A percentile compares a stretch with the other conserved stretches of the same genome.
Conservation (phyloP, 2,329 filamentous ascomycete genomes). For the Emergomyces pasteurianus region DNA sequence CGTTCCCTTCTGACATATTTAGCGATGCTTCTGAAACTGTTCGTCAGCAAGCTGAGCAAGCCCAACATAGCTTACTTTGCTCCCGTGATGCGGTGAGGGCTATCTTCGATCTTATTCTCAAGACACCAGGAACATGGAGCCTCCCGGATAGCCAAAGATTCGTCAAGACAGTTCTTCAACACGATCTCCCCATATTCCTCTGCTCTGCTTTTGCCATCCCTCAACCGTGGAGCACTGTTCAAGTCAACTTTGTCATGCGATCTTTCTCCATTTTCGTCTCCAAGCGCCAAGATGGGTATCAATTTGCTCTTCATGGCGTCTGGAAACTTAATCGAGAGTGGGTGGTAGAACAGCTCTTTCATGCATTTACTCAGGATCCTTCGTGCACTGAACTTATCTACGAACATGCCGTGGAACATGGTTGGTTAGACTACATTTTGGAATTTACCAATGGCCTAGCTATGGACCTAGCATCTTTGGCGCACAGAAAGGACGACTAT, state of each 20-base stretch:
- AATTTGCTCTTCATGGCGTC: constrained; percentile 80
- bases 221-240: constrained; percentile 38
- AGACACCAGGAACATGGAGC: constrained; percentile 45
- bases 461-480: constrained; percentile 73
- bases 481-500: constrained; percentile 67
- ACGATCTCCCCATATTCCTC: constrained; percentile 38
- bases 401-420: constrained; percentile 67
- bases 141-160: constrained; percentile 45
- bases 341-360: constrained; percentile 69
- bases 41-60: constrained; percentile 49
- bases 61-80: constrained; percentile 73
- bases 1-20: constrained; percentile 58
- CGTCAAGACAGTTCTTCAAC: constrained; percentile 49
- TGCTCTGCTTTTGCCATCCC: constrained; percentile 37
- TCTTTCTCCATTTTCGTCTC: constrained; percentile 70
- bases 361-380: constrained; percentile 59
- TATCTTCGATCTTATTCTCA: constrained; percentile 51
- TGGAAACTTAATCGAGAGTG: constrained; percentile 86
- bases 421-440: constrained; percentile 73
- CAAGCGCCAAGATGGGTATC: constrained; percentile 64
- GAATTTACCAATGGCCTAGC: constrained; percentile 72
- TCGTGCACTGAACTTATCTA: constrained; percentile 58
- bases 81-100: constrained; percentile 71
- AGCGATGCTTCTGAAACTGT: constrained; percentile 48
- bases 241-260: constrained; percentile 37